Base-by-base conservation (phyloP, 2,329 filamentous ascomycete genomes). In the Ascochyta rabiei region DNA sequence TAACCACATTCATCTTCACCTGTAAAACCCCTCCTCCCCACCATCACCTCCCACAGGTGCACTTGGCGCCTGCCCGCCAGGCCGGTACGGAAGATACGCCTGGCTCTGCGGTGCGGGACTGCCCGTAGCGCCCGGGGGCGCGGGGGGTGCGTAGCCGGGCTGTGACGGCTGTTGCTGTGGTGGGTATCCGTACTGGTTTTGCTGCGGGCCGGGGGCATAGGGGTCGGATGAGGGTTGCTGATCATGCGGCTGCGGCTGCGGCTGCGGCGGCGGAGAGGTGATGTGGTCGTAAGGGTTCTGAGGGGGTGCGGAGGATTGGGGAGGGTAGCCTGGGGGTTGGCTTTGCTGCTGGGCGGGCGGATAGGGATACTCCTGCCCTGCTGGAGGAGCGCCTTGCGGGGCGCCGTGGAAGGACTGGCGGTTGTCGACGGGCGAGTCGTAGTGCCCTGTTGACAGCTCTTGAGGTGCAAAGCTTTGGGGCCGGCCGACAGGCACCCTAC, bases 371-470 rank as follows among this genome's bases (percentile, higher is more conserved):
- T 62, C 61, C 61, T 69, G 68, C 2, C 62, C 61, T 52, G 65
- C 62, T 3, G 70, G 69, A 39, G 70, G 64, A 19, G 60, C 66
- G 21, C 62, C 63, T 42, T 63, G 68, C 47, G 57, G 58, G 46
- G 64, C 64, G 28, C 52, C 60, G 1, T 61, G 68, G 57, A 77
- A 77, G 16, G 74, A 75, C 38, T 78, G 75, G 12, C 78, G 68
- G 54, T 75, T 76, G 58, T 81, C 79, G 3, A 79, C 62, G 1
- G 80, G 80, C 7, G 76, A 79, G 57, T 81, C 79, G 55, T 77
- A 80, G 23, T 77, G 75, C 10, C 75, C 71, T 4, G 78, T 79
- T 16, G 78, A 75, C 16, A 82, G 70, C 63, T 82, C 80, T 55
- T 81, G 79, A 5, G 80, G 79, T 10, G 66, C 73, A 41, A 69